Base-by-base conservation (phyloP, 768 basidiomycete genomes). In the Tulasnella sp. region DNA sequence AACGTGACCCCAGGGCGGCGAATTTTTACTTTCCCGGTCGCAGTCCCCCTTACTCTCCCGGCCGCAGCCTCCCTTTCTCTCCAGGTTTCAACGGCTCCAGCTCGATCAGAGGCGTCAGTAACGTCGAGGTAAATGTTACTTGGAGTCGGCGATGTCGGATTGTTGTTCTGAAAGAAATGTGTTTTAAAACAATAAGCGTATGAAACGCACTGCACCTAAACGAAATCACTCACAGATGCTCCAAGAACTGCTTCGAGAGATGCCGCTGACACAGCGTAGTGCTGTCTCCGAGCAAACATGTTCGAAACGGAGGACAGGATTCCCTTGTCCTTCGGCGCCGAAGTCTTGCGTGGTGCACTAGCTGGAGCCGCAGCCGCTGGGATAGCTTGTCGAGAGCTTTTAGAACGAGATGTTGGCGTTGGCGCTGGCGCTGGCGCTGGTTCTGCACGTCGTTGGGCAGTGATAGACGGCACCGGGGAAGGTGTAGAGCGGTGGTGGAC, bases 241-340 rank as follows among this genome's bases (percentile, higher is more conserved):
- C 79, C 79, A 20, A 80, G 58, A 18, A 80, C 79, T 69, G 79
- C 79, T 42, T 80, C 79, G 18, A 80, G 74, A 18, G 79, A 80
- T 44, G 79, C 79, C 14, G 74, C 40, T 24, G 79, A 80, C 41
- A 74, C 42, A 18, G 60, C 72, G 77, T 58, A 34, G 50, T 78
- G n/a, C 54, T 64, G 54, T 78, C 60, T 28, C 40, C 60, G 58
- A 54, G 9, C 34, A 42, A 78, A 78, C 60, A 78, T 41, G 46
- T 28, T 77, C 14, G 54, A 42, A 11, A 75, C 46, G n/a, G 74
- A 75, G n/a, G 74, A 78, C 60, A 78, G 34, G 50, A 78, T 37
- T 18, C 77, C 77, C 77, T 64, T 78, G 41, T 78, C 77, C 77
- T 78, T 78, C n/a, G 48, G 31, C 16, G 50, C 28, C 11, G 22